Conservation (phyloP, 306 rosid genomes). For the Bauhinia variegata region DNA sequence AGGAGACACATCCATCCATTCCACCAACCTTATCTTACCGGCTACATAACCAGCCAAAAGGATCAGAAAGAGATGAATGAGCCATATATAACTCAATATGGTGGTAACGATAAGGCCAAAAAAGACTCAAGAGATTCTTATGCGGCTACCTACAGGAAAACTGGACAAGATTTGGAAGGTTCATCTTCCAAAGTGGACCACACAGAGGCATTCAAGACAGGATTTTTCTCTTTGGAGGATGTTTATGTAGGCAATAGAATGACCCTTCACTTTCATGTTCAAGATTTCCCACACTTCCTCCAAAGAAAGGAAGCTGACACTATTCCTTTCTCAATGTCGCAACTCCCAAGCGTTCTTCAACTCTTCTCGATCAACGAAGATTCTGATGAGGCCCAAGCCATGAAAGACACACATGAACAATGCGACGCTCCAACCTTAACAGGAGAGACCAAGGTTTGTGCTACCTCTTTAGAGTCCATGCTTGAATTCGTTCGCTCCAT, state of each 20-base stretch:
- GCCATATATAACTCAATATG: neutral
- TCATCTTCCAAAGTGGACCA: slow-evolving; percentile 35
- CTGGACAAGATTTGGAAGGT: neutral
- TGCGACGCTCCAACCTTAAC: slow-evolving; percentile 45
- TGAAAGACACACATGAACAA: slow-evolving; percentile 44
- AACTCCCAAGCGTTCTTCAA: slow-evolving; percentile 56
- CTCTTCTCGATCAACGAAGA: slow-evolving; percentile 51
- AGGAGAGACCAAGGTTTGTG: slow-evolving; percentile 63
- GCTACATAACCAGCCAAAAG: slow-evolving; percentile 1
- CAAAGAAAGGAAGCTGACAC: slow-evolving; percentile 51
- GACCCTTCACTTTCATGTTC: slow-evolving; percentile 56
- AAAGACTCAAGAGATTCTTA: slow-evolving; percentile 17
- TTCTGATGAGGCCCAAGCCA: slow-evolving; percentile 45
- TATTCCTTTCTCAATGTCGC: slow-evolving; percentile 57
- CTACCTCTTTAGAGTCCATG: slow-evolving; percentile 62
- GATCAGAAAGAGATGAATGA: neutral
- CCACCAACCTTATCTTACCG: neutral
- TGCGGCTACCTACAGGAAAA: slow-evolving; percentile 1
- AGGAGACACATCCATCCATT: neutral
- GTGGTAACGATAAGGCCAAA: neutral
- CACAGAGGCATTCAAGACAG: slow-evolving; percentile 53
- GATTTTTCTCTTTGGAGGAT: slow-evolving; percentile 55
- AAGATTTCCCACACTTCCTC: slow-evolving; percentile 42
- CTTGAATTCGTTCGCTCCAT: slow-evolving; percentile 36
- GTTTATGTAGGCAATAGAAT: slow-evolving; percentile 48